Evolutionary conservation across 768 basidiomycete species (phyloP).

Genomic region (Sistotremastrum niveocremeum): DNA sequence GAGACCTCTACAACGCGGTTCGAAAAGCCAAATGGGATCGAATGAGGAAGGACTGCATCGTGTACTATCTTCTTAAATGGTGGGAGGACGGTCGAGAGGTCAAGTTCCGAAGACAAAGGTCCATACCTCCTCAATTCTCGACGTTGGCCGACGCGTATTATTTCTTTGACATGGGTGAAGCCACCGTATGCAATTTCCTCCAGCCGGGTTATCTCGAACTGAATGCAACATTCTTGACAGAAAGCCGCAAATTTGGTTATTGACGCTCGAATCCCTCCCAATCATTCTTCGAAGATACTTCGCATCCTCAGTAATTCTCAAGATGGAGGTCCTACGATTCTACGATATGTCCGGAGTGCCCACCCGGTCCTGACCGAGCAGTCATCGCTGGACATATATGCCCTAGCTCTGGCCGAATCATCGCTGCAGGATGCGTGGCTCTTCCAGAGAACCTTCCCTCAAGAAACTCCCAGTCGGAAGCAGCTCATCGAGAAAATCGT

Average conservation of each 20-base stretch:
- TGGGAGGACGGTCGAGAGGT: constrained; percentile 48
- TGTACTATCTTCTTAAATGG: constrained; percentile 76
- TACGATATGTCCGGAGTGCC: constrained; percentile 62
- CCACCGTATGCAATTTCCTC: constrained; percentile 18
- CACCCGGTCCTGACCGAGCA: constrained; percentile 60
- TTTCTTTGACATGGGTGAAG: constrained; percentile 59
- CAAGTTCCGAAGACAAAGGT: constrained; percentile 36
- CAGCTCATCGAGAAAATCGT: constrained; percentile 46
- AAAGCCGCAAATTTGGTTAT: constrained; percentile 59
- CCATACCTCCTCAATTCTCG: constrained; percentile 65
- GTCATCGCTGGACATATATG: constrained; percentile 57
- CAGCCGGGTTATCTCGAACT: background rate
- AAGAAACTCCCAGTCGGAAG: constrained; percentile 37
- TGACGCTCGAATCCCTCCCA: constrained; percentile 60
- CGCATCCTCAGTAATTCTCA: constrained; percentile 34
- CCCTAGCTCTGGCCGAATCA: constrained; percentile 49
- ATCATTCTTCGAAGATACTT: constrained; percentile 68
- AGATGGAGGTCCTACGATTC: constrained; percentile 40
- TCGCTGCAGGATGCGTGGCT: constrained; percentile 63
- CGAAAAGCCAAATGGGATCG: constrained; percentile 49
- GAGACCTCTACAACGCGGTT: constrained; percentile 47
- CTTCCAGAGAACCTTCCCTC: constrained; percentile 58
- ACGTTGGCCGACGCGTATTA: constrained; percentile 77
- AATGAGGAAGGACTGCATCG: constrained; percentile 67
- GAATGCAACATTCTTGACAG: constrained; percentile 20